These are phyloP conservation scores for Penicillium verhagenii DNA, from an alignment of 495 filamentous ascomycete genomes.

Conservation along the genomic window DNA sequence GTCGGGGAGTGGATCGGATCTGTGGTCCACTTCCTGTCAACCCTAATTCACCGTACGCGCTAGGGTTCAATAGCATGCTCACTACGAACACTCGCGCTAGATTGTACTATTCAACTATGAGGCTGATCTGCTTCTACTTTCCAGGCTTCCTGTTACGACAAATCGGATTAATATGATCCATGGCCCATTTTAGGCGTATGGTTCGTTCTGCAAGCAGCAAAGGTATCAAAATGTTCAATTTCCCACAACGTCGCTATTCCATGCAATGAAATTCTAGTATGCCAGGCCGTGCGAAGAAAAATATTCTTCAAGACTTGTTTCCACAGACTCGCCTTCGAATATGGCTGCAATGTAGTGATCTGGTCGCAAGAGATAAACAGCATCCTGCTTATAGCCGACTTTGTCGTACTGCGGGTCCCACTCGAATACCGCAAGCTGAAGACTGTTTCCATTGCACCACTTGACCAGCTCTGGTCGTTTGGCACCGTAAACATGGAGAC, in stretches of 20 bases:
- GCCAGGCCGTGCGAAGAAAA: constrained; percentile 8
- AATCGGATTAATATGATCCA: too few relatives aligned
- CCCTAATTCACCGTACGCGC: not conserved
- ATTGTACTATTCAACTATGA: too few relatives aligned
- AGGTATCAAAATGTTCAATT: too few relatives aligned
- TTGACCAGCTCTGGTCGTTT: constrained; percentile 13
- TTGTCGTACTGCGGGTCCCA: constrained; percentile 28
- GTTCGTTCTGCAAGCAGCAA: too few relatives aligned
- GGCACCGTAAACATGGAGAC: constrained; percentile 36
- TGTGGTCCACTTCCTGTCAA: not conserved
- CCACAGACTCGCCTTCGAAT: constrained; percentile 10
- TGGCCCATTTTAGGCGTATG: too few relatives aligned
- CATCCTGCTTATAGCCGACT: constrained; percentile 23
- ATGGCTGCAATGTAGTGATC: constrained; percentile 38
- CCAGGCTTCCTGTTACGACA: too few relatives aligned
- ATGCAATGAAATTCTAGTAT: not conserved
- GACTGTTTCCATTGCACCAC: constrained; percentile 27
- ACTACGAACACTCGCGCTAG: not conserved
- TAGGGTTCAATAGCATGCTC: too few relatives aligned
- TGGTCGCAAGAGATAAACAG: constrained; percentile 34
- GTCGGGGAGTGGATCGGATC: not conserved
- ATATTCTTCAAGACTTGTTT: constrained; percentile 14
- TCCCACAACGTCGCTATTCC: not conserved
- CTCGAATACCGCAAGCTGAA: constrained; percentile 20
- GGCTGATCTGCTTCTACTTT: too few relatives aligned